phyloP scores from a whole-genome alignment of 83 land plant species.

The Isoetes engelmannii region DNA sequence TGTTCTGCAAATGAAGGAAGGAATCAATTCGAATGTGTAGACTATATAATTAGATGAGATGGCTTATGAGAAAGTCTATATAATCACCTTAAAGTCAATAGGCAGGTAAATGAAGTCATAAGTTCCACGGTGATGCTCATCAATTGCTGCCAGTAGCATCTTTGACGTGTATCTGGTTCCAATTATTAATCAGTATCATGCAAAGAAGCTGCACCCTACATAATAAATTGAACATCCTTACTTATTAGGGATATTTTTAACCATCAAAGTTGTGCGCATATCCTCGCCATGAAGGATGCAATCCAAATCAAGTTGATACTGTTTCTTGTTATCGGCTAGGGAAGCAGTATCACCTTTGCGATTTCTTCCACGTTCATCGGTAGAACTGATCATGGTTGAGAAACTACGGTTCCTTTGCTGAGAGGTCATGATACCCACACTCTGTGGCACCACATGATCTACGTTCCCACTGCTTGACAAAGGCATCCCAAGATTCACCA shows the following conservation, averaged over 20 bases:
- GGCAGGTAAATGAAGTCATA: conserved; percentile 16
- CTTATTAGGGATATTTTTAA: conserved; percentile 14
- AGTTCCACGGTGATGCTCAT: conserved; percentile 14
- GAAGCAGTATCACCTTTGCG: background rate
- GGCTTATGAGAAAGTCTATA: too few species aligned
- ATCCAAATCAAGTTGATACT: conserved; percentile 15
- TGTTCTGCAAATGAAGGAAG: background rate
- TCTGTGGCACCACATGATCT: background rate
- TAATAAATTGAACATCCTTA: background rate
- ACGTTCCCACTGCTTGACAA: background rate
- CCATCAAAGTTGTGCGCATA: conserved; percentile 6
- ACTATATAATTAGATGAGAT: background rate
- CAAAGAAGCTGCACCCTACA: too few species aligned
- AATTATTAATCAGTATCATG: too few species aligned
- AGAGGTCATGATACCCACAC: conserved; percentile 6
- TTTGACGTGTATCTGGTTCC: conserved; percentile 11
- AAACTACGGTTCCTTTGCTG: conserved; percentile 3
- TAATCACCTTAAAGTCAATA: conserved; percentile 14
- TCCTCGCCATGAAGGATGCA: conserved; percentile 12
- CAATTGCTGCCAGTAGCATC: conserved; percentile 15
- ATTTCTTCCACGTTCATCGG: conserved; percentile 7
- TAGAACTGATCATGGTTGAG: background rate
- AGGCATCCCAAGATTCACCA: background rate
- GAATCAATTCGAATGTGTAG: background rate
- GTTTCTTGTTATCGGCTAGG: conserved; percentile 10